Conservation (phyloP, 192 early-diverging fungal species). For the Obelidium mucronatum region DNA sequence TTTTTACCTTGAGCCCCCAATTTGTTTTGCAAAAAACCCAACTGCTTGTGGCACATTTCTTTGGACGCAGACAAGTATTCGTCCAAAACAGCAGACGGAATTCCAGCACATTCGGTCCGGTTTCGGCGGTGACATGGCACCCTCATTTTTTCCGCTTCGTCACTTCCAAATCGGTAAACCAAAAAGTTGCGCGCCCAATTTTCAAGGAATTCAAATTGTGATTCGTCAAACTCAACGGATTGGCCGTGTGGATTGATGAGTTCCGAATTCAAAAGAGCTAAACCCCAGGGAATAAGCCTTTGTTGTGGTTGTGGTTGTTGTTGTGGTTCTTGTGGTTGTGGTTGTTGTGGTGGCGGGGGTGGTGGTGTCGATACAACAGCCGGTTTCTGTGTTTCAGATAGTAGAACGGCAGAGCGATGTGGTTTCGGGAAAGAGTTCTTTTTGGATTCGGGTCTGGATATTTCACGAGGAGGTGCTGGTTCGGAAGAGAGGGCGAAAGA, state of each 20-base stretch:
- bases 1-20: too few relatives aligned
- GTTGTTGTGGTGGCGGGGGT: not conserved
- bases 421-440: too few relatives aligned
- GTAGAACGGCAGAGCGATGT: too few relatives aligned
- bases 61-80: not conserved
- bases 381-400: too few relatives aligned
- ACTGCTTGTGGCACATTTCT: too few relatives aligned
- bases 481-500: too few relatives aligned
- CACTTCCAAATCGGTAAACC: not conserved
- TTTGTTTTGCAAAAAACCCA: too few relatives aligned
- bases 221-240: not conserved
- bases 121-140: not conserved
- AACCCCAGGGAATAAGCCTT: not conserved
- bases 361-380: too few relatives aligned
- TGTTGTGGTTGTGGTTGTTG: not conserved
- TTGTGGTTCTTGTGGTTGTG: not conserved
- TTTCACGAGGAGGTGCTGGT: too few relatives aligned
- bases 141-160: not conserved
- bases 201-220: not conserved
- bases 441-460: too few relatives aligned
- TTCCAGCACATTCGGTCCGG: not conserved
- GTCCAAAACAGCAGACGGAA: not conserved
- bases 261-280: not conserved
- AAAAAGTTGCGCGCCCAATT: not conserved
- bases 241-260: too few relatives aligned